Evolutionary conservation across 495 filamentous ascomycete species (phyloP).

Genomic region (Saxophila tyrrhenica): DNA sequence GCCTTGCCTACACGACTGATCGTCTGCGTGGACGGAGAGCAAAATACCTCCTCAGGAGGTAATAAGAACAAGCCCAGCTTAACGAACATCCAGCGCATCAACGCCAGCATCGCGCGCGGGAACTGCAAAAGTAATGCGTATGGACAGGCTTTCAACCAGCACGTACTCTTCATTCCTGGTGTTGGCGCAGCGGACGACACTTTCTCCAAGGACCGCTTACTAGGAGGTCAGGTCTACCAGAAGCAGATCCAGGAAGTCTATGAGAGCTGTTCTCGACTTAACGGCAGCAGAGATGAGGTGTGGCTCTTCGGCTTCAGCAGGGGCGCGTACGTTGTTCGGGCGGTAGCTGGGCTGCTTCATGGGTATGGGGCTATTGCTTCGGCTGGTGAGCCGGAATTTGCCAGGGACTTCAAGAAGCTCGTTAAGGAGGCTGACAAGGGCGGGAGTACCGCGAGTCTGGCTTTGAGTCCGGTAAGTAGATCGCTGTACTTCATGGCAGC

Average conservation of each 20-base stretch:
- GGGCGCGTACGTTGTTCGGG: constrained; percentile 14
- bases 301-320: constrained; percentile 18
- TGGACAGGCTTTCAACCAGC: constrained; percentile 1
- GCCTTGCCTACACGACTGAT: constrained; percentile 11
- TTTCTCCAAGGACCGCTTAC: constrained; percentile 1
- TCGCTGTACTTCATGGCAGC: not conserved
- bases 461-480: not conserved
- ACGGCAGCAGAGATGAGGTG: constrained; percentile 11
- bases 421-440: constrained; percentile 8
- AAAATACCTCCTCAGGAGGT: not conserved
- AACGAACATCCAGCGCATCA: constrained; percentile 8
- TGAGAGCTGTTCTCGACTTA: constrained; percentile 11
- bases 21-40: constrained; percentile 12
- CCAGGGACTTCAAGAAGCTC: constrained; percentile 17
- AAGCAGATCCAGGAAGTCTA: constrained; percentile 16
- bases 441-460: not conserved
- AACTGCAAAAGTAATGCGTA: not conserved
- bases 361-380: constrained; percentile 8
- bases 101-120: constrained; percentile 6
- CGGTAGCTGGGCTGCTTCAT: constrained; percentile 16
- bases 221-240: not conserved
- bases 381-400: constrained; percentile 11
- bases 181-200: constrained; percentile 11
- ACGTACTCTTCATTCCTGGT: not conserved
- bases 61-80: not conserved